These are phyloP conservation scores for Cenchrus americanus DNA, from an alignment of 176 grass and related monocot genomes.

Conservation along the genomic window DNA sequence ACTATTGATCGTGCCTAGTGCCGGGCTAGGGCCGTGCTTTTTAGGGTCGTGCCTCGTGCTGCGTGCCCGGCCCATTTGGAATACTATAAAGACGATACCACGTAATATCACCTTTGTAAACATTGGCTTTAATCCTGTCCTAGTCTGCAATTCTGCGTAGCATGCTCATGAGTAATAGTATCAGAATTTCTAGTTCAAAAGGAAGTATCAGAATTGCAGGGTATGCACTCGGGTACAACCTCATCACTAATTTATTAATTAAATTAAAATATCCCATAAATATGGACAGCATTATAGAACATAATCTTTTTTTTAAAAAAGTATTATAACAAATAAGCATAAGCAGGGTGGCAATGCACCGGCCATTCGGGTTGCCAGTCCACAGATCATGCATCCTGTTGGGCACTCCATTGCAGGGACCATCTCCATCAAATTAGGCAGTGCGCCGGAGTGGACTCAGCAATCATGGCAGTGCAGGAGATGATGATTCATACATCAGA, in stretches of 20 bases:
- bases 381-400: conserved; percentile 16
- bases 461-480: conserved; percentile 32
- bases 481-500: conserved; percentile 38
- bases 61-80: too few relatives aligned
- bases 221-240: neutral
- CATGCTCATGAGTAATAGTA: neutral
- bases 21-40: too few relatives aligned
- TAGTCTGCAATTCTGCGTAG: conserved; percentile 1
- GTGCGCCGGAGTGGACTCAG: conserved; percentile 16
- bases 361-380: neutral
- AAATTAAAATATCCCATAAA: neutral
- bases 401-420: conserved; percentile 2
- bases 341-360: neutral
- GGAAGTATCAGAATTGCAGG: neutral
- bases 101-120: too few relatives aligned
- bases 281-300: neutral
- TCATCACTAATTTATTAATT: neutral
- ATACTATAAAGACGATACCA: too few relatives aligned
- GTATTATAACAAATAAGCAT: neutral
- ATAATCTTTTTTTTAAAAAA: too few relatives aligned
- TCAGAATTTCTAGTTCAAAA: too few relatives aligned
- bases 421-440: conserved; percentile 39
- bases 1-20: too few relatives aligned
- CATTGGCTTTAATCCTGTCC: neutral
- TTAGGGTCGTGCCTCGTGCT: too few relatives aligned